A percentile compares a stretch with the other conserved stretches of the same genome.
Evolutionary conservation across 345 rosid species (phyloP).

Genomic region (Theobroma cacao): DNA sequence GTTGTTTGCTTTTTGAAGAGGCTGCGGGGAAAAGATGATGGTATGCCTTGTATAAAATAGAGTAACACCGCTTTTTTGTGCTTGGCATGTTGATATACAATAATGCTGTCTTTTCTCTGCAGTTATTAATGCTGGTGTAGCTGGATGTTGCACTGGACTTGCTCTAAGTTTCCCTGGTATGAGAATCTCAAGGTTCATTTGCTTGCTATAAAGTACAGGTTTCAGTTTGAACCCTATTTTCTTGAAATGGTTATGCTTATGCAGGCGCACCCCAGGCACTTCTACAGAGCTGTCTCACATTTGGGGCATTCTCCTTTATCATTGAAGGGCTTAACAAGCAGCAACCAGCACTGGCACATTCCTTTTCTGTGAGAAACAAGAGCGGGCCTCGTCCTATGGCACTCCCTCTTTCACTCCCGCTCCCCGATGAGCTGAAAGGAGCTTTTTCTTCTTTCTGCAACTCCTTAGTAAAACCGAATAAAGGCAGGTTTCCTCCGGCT

Average conservation of each 20-base stretch:
- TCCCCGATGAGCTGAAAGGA: conserved; percentile 62
- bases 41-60: conserved; percentile 25
- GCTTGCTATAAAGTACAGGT: conserved; percentile 29
- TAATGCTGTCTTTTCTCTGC: conserved; percentile 24
- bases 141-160: conserved; percentile 30
- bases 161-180: conserved; percentile 19
- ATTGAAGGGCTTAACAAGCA: conserved; percentile 76
- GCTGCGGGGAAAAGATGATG: conserved; percentile 92
- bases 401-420: conserved; percentile 54
- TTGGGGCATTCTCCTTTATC: conserved; percentile 84
- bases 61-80: background rate
- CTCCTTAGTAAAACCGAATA: conserved; percentile 45
- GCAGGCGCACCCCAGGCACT: conserved; percentile 21
- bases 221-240: background rate
- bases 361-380: conserved; percentile 36
- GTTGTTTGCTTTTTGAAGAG: conserved; percentile 69
- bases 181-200: background rate
- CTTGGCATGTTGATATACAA: background rate
- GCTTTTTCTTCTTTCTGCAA: conserved; percentile 71
- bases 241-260: background rate
- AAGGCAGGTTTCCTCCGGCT: conserved; percentile 23
- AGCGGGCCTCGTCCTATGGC: conserved; percentile 34
- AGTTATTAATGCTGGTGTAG: conserved; percentile 89
- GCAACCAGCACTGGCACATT: conserved; percentile 75
- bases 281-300: conserved; percentile 58